Base-by-base conservation (phyloP, 2,329 filamentous ascomycete genomes). In the Cercospora janseana region DNA sequence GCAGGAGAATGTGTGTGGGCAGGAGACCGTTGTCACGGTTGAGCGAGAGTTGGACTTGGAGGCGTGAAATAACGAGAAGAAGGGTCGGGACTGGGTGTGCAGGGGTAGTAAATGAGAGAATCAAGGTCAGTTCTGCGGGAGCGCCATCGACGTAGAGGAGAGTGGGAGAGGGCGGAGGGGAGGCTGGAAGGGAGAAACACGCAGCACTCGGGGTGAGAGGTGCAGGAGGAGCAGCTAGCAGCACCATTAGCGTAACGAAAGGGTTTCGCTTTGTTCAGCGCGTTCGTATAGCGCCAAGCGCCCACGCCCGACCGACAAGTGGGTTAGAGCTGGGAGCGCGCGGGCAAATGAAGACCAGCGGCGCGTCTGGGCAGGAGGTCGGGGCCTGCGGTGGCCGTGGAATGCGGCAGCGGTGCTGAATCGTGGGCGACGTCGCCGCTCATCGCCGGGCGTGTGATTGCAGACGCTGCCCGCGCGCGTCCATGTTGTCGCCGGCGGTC, bases 101-200 rank as follows among this genome's bases (percentile, higher is more conserved):
- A 43, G 27, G 40, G 40, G 26, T 29, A n/a, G 18, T 27, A 31
- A 43, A 43, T n/a, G 26, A 31, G 31, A 43, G 40, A 26, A 28
- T 16, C 40, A 43, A 43, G 40, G 26, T 28, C 40, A 43, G 26
- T 20, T 42, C 13, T 35, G 31, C 16, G 13, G 38, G 8, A 27
- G 23, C 38, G 23, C 38, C 38, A 16, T 42, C 23, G 23, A 43
- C 40, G 40, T 43, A 21, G 13, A 28, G 10, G 40, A 28, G 21
- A 28, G 31, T 9, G 10, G 34, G 34, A 43, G 40, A 43, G 23
- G 38, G 23, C 40, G 40, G 26, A 18, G 16, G 21, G 40, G 40
- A 31, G 40, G 40, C 31, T 43, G 40, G 40, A 15, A 23, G 9
- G 20, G 34, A 38, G 16, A 40, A n/a, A 41, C 20, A 12, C n/a